Percentiles rank a stretch among this genome's conserved stretches.
Evolutionary conservation across 495 filamentous ascomycete genomes (phyloP).

Genomic region (Schizothecium vesticola): DNA sequence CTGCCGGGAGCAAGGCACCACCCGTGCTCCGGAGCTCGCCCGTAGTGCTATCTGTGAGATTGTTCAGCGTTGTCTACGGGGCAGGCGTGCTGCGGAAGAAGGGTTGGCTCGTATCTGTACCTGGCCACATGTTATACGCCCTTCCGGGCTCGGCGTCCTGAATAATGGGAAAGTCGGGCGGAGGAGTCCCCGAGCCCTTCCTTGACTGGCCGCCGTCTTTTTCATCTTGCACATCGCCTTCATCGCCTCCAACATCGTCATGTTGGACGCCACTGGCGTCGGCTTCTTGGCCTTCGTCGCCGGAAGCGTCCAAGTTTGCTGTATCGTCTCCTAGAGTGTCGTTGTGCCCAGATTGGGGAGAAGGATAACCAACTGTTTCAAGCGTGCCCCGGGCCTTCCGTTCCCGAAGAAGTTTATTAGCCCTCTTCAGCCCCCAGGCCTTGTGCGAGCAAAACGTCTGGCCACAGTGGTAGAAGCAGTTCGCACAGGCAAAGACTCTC

Average conservation of each 20-base stretch:
- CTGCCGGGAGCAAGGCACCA: conserved; percentile 23
- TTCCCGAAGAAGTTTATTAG: background rate
- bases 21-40: conserved; percentile 2
- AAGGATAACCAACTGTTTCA: background rate
- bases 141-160: conserved; percentile 24
- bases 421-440: conserved; percentile 18
- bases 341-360: background rate
- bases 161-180: background rate
- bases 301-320: background rate
- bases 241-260: background rate
- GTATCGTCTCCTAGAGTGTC: background rate
- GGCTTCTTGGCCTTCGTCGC: background rate
- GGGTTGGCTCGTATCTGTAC: conserved; percentile 3
- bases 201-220: background rate
- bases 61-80: background rate
- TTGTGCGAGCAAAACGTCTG: conserved; percentile 28
- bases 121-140: conserved; percentile 27
- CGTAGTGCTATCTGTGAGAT: conserved; percentile 1
- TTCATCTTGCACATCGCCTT: background rate
- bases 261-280: background rate
- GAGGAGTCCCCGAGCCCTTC: background rate
- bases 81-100: background rate
- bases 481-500: conserved; percentile 24
- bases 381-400: background rate
- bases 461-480: conserved; percentile 30